Evolutionary conservation across 805 yeast genomes (phyloP), one percentile per base, ranked within the genome.

Genomic region (Monosporozyma yasuniensis): DNA sequence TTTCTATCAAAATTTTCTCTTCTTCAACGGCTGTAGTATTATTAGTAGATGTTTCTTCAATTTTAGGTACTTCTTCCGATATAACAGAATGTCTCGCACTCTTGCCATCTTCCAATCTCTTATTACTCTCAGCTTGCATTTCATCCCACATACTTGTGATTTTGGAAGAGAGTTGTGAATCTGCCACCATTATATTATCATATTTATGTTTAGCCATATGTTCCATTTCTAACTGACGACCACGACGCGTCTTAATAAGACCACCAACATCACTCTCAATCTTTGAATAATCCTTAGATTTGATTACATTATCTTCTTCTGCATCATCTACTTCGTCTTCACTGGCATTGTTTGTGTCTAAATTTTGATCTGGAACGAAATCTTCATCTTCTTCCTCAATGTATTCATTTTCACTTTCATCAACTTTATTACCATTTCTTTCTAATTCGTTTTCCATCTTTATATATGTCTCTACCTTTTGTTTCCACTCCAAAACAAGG

Each of bases 181-280:
- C 63, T 46, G 57, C 63, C 52, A 50, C 59, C 48, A 47, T 45
- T 48, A 61, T 37, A 52, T 52, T 57, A 55, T 62, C 71, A 54
- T 59, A 66, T 58, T 61, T 63, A 28, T 56, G 58, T 53, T 53
- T 62, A 54, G 53, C 63, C 52, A 48, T 53, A 1, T 42, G 43
- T 39, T 57, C 65, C 18, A 60, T 63, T 48, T 80, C 85, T 21
- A 69, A 52, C 27, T 66, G 67, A 44, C 84, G 65, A 54, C 82
- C 91, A 21, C 78, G 73, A 55, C 96, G 72, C 0, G 95, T 87
- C 58, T 79, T 78, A 34, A 87, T 76, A 48, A 83, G 73, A 0
- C 88, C 84, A n/a, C 83, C 84, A 12, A 70, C 60, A 44, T 72
- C 58, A 60, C 79, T 77, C 53, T 79, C 85, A 5, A 84, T 77